Conservation (phyloP, 129 eudicot species). For the Mikania micrantha region DNA sequence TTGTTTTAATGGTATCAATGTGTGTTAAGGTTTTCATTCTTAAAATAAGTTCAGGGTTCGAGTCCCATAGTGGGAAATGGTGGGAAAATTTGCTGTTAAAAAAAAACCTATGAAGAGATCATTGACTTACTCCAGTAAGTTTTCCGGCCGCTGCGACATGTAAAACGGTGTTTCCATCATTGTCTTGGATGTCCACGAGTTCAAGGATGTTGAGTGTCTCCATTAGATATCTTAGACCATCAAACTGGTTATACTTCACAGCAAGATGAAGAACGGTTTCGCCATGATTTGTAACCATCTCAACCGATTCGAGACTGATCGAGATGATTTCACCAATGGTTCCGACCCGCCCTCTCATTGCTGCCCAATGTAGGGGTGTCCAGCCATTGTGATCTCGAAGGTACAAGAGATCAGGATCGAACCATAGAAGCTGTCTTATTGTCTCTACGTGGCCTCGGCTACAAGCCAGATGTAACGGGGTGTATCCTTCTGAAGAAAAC, state of each 20-base stretch:
- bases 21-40: no score
- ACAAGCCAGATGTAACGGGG: conserved; percentile 49
- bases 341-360: conserved; percentile 36
- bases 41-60: no score
- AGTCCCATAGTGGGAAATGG: no score
- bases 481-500: conserved; percentile 29
- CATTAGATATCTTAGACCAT: conserved; percentile 28
- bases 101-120: neutral
- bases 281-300: conserved; percentile 28
- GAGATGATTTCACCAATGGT: conserved; percentile 36
- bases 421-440: conserved; percentile 32
- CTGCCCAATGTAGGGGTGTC: conserved; percentile 56
- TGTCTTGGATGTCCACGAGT: conserved; percentile 41
- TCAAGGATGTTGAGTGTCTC: conserved; percentile 29
- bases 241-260: conserved; percentile 44
- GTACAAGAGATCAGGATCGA: conserved; percentile 38
- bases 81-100: no score
- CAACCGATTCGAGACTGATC: conserved; percentile 23
- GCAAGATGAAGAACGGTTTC: conserved; percentile 52
- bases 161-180: conserved; percentile 45
- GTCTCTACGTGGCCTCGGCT: conserved; percentile 45
- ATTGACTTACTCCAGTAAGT: conserved; percentile 35
- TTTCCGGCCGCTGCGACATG: conserved; percentile 50
- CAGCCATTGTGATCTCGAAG: conserved; percentile 40
- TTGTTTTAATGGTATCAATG: no score